These are phyloP conservation scores for Fusarium sp. DNA, from an alignment of 2,329 filamentous ascomycete species.

Conservation along the genomic window DNA sequence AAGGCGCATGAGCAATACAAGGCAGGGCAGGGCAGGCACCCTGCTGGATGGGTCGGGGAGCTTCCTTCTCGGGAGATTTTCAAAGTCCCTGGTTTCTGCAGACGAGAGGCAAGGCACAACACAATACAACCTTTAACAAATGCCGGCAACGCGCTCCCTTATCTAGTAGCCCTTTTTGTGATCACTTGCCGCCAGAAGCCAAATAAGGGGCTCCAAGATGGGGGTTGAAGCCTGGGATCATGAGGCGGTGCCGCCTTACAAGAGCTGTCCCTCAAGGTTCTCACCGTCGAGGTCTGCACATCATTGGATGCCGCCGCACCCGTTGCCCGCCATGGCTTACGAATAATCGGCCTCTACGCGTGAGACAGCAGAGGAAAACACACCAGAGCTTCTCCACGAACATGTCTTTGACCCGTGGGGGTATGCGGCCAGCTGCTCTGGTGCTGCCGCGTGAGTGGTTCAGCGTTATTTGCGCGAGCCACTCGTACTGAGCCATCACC, in stretches of 20 bases:
- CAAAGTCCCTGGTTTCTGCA: neutral
- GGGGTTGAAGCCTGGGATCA: conserved; percentile 26
- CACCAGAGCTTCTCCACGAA: conserved; percentile 5
- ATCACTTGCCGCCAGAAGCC: neutral
- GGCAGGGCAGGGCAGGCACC: neutral
- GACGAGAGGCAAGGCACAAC: neutral
- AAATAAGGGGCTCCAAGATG: conserved; percentile 3
- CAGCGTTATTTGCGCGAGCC: neutral
- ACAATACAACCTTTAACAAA: neutral
- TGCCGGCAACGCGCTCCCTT: neutral
- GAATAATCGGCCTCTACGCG: conserved; percentile 17
- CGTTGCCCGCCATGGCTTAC: conserved; percentile 30
- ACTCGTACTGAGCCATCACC: neutral
- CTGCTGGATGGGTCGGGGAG: neutral
- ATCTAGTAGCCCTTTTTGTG: neutral
- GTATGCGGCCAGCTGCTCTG: neutral
- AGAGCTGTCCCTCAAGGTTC: conserved; percentile 43
- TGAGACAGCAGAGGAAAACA: conserved; percentile 7
- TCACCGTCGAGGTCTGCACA: conserved; percentile 27
- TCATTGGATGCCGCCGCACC: conserved; percentile 32
- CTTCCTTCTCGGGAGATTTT: conserved; percentile 15
- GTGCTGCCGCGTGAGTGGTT: neutral
- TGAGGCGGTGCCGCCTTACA: conserved; percentile 24
- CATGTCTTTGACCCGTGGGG: conserved; percentile 3
- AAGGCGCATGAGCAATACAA: neutral